phyloP scores from a whole-genome alignment of 2,329 filamentous ascomycete genomes.

The Plectosphaerella cucumerina region DNA sequence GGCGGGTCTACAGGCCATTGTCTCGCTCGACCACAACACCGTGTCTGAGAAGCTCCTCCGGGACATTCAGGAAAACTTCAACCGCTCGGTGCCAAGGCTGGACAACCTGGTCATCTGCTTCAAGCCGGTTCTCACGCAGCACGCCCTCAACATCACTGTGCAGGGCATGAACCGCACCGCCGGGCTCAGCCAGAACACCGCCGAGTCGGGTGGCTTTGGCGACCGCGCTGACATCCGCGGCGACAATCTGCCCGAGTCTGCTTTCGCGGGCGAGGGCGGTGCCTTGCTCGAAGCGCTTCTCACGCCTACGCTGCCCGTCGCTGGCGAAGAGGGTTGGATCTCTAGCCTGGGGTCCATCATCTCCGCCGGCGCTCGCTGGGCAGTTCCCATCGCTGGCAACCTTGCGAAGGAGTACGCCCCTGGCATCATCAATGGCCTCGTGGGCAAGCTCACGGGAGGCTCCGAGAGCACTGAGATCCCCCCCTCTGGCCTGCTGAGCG shows the following conservation, averaged over 20 bases:
- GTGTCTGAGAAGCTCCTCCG: slow-evolving; percentile 6
- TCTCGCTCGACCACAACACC: slow-evolving; percentile 4
- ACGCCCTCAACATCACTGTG: slow-evolving; percentile 3
- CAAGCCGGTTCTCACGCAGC: slow-evolving; percentile 5
- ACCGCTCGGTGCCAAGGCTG: slow-evolving; percentile 1
- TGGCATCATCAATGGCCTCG: background rate
- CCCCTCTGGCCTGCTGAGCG: background rate
- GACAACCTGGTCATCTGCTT: slow-evolving; percentile 5
- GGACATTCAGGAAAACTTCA: slow-evolving; percentile 11
- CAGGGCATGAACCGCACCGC: background rate
- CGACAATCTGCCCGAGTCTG: background rate
- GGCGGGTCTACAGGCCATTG: slow-evolving; percentile 14
- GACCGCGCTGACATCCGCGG: background rate
- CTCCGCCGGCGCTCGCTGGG: slow-evolving; percentile 1
- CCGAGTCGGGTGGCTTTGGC: background rate
- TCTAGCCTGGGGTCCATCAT: slow-evolving; percentile 9
- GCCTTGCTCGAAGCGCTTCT: slow-evolving; percentile 8
- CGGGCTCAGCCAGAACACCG: background rate
- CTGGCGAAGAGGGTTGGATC: slow-evolving; percentile 8
- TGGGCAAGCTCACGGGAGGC: background rate
- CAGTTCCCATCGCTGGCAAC: background rate
- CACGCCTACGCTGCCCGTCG: slow-evolving; percentile 7
- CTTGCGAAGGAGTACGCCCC: background rate
- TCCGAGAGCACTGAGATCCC: background rate
- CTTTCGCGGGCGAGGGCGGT: background rate